Base-by-base conservation (phyloP, 208 protist genomes). In the Leishmania braziliensis region DNA sequence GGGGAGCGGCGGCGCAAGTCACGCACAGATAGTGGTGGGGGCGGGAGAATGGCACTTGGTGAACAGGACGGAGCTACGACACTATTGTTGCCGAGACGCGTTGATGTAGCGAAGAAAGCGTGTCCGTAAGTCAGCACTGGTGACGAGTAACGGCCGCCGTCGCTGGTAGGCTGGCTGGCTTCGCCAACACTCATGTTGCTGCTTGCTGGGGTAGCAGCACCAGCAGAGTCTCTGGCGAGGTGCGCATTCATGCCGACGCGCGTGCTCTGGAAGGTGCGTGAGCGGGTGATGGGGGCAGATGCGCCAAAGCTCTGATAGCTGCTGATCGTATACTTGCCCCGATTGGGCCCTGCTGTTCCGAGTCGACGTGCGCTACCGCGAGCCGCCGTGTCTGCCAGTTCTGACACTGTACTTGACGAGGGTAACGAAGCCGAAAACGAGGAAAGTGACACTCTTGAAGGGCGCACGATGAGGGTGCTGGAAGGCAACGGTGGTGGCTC, bases 111-210 rank as follows among this genome's bases (percentile, higher is more conserved):
- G 23, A 26, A 60, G 2, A 43, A 48, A 43, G 77, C 62, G 39
- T 51, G 50, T 1, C 79, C 80, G 81, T 85, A 81, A 51, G 23
- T 5, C 51, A 81, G 71, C 62, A 85, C 77, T 3, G 81, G 81
- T 3, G 77, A 80, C 20, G 71, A 68, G 20, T 51, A 48, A 48
- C 53, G 51, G 36, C 50, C 51, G 46, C 69, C 70, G 14, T 63
- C 77, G 56, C 73, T 51, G 5, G n/a, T n/a, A 18, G 0, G 39
- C 36, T 65, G 48, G 46, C n/a, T 53, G 18, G 51, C 48, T 16
- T 54, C 43, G 46, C 3, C 46, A 43, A 26, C 33, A 26, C 16
- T 65, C 56, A 36, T 56, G 33, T 56, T 33, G 54, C 36, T 50
- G 73, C 53, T 77, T 46, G 16, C 73, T 56, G 73, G 5, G 54